Conservation (phyloP, 1,139 yeast species). For the Lodderomyces orthopsilosis region DNA sequence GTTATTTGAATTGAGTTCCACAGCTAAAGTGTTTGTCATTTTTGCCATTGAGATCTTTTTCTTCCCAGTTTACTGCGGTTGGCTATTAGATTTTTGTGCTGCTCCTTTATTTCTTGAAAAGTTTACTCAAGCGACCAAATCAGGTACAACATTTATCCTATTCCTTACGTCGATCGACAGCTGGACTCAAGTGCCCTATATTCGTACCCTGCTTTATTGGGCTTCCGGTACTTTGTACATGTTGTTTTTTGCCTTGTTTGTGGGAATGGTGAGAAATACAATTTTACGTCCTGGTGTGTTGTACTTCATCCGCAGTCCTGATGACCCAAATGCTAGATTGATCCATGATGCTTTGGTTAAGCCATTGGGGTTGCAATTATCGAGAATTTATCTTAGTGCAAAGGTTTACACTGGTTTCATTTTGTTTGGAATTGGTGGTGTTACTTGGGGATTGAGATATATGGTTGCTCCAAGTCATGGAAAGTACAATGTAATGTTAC, state of each 20-base stretch:
- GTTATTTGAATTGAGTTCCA: conserved; percentile 50
- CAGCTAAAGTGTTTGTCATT: conserved; percentile 71
- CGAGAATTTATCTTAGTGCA: conserved; percentile 72
- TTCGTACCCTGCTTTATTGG: conserved; percentile 53
- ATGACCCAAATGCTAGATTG: conserved; percentile 87
- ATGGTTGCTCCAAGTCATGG: conserved; percentile 21
- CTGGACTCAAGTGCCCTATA: conserved; percentile 21
- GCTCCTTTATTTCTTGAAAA: conserved; percentile 46
- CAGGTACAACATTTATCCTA: conserved; percentile 13
- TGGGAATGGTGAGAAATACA: conserved; percentile 72
- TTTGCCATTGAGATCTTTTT: conserved; percentile 76
- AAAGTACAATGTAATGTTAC: conserved; percentile 25
- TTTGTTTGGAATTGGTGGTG: conserved; percentile 68
- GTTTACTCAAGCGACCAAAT: conserved; percentile 12
- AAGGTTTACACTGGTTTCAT: conserved; percentile 75
- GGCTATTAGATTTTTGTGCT: conserved; percentile 66
- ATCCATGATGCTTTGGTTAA: conserved; percentile 83
- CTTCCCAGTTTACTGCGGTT: conserved; percentile 87
- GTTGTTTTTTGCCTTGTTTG: conserved; percentile 82
- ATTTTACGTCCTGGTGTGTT: conserved; percentile 86
- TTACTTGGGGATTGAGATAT: conserved; percentile 52
- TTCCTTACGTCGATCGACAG: conserved; percentile 25
- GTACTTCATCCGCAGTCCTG: conserved; percentile 89
- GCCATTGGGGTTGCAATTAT: conserved; percentile 68
- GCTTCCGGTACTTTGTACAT: conserved; percentile 77